Conservation (phyloP, 192 early-diverging fungal genomes). For the Irineochytrium annulatum region DNA sequence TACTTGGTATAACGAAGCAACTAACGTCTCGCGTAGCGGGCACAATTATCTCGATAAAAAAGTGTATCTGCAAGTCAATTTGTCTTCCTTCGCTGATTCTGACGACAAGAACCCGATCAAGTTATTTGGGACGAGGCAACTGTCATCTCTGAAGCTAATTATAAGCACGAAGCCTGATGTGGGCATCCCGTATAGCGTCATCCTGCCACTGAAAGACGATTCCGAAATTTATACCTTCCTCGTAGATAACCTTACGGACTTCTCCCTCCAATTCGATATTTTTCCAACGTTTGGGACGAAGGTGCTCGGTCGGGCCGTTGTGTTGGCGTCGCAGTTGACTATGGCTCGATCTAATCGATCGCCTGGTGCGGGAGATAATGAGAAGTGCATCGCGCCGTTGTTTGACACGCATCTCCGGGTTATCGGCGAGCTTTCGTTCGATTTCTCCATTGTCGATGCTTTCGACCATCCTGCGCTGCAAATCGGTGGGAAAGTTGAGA, state of each 20-base stretch:
- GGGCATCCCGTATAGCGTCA: conserved; percentile 86
- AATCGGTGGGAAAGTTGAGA: conserved; percentile 95
- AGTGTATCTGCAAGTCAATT: conserved; percentile 75
- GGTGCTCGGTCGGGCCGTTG: conserved; percentile 82
- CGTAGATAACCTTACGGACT: conserved; percentile 50
- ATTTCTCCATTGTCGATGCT: conserved; percentile 76
- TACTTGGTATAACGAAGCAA: neutral
- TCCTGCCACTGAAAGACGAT: conserved; percentile 83
- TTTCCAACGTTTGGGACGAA: conserved; percentile 97
- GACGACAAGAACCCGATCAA: conserved; percentile 30
- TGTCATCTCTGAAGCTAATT: conserved; percentile 75
- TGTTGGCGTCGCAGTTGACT: conserved; percentile 66
- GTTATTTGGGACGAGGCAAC: conserved; percentile 44
- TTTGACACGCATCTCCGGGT: conserved; percentile 88
- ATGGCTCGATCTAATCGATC: conserved; percentile 11
- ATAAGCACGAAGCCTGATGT: conserved; percentile 84
- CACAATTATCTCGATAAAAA: conserved; percentile 95
- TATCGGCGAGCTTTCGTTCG: conserved; percentile 85
- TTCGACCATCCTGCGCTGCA: conserved; percentile 83
- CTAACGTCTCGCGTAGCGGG: conserved; percentile 45
- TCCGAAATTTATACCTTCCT: conserved; percentile 79
- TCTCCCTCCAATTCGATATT: conserved; percentile 90
- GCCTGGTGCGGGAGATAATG: conserved; percentile 24
- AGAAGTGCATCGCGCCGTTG: conserved; percentile 60
- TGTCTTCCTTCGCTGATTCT: conserved; percentile 4